phyloP scores from a whole-genome alignment of 1,284 basidiomycete species.

The Melampsora americana region DNA sequence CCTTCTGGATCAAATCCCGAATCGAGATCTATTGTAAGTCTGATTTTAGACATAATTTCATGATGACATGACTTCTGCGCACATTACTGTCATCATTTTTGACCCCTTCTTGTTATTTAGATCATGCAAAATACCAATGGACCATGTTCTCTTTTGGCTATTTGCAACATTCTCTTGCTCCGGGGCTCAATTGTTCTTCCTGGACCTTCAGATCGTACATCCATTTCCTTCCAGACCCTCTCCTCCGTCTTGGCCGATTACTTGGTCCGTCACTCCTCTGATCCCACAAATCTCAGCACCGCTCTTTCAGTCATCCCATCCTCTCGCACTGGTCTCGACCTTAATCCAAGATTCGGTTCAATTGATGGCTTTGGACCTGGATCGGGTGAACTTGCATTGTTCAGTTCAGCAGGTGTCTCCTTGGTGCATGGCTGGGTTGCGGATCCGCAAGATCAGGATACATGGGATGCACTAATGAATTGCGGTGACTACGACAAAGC shows the following conservation, averaged over 20 bases:
- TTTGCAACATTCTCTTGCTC: slow-evolving; percentile 79
- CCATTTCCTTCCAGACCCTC: slow-evolving; percentile 77
- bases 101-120: slow-evolving; percentile 17
- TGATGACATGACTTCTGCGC: neutral
- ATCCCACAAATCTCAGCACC: slow-evolving; percentile 63
- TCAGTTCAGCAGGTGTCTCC: slow-evolving; percentile 72
- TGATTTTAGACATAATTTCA: neutral
- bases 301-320: slow-evolving; percentile 76
- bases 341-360: slow-evolving; percentile 75
- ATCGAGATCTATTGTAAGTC: slow-evolving; percentile 18
- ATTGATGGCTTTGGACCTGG: slow-evolving; percentile 63
- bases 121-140: slow-evolving; percentile 58
- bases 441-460: slow-evolving; percentile 64
- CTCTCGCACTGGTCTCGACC: slow-evolving; percentile 73
- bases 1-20: slow-evolving; percentile 9
- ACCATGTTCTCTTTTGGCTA: slow-evolving; percentile 84
- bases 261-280: slow-evolving; percentile 64
- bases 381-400: slow-evolving; percentile 70
- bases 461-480: slow-evolving; percentile 60
- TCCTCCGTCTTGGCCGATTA: slow-evolving; percentile 77
- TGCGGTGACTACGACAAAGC: slow-evolving; percentile 59
- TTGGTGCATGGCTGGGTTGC: slow-evolving; percentile 90
- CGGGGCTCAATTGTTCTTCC: slow-evolving; percentile 70
- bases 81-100: slow-evolving; percentile 10
- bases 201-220: slow-evolving; percentile 61